Evolutionary conservation across 2,329 filamentous ascomycete species (phyloP).

Genomic region (Cladophialophora carrionii): DNA sequence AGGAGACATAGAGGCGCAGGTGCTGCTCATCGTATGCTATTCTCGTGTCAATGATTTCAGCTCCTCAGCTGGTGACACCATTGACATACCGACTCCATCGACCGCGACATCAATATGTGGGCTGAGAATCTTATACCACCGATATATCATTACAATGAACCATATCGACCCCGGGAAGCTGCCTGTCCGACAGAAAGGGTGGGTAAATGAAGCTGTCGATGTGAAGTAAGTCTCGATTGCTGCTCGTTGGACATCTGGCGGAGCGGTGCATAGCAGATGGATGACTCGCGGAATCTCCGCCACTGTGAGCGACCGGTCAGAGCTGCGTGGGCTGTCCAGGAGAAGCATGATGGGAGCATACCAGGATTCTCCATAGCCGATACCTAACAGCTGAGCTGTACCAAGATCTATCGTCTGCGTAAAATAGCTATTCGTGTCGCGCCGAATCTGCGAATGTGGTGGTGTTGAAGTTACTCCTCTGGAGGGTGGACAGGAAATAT

Average conservation of each 20-base stretch:
- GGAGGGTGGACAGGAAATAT: neutral
- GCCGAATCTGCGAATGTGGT: neutral
- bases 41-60: neutral
- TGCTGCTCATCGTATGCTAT: conserved; percentile 69
- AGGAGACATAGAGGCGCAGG: conserved; percentile 70
- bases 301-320: conserved; percentile 23
- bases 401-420: neutral
- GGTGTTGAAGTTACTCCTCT: neutral
- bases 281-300: conserved; percentile 67
- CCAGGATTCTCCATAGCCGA: conserved; percentile 35
- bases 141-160: conserved; percentile 70
- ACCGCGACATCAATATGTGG: conserved; percentile 71
- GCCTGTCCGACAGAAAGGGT: conserved; percentile 74
- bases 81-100: conserved; percentile 59
- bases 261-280: conserved; percentile 67
- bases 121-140: conserved; percentile 82
- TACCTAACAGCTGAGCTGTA: neutral
- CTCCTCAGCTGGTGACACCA: neutral
- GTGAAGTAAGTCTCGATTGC: conserved; percentile 75
- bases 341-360: conserved; percentile 6
- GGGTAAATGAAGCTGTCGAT: conserved; percentile 70
- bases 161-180: conserved; percentile 65
- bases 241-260: conserved; percentile 65
- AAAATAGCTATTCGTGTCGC: neutral
- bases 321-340: neutral